Evolutionary conservation across 2,329 filamentous ascomycete species (phyloP).

Genomic region (Coleophoma crateriformis): DNA sequence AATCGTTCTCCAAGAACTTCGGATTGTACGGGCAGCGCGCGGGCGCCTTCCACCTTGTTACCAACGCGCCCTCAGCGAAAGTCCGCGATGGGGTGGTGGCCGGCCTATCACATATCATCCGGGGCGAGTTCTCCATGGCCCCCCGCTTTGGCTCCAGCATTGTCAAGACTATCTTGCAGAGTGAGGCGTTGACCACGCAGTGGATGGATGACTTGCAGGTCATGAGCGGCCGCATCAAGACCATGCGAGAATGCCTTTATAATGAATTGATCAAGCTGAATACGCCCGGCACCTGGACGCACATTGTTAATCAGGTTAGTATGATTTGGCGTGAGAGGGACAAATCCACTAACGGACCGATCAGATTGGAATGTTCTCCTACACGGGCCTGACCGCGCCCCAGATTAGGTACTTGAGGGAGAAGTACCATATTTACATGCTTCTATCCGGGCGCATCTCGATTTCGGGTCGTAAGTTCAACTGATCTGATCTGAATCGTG

Average conservation of each 20-base stretch:
- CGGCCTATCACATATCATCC: background rate
- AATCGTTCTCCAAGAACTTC: slow-evolving; percentile 35
- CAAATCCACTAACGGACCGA: background rate
- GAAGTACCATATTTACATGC: background rate
- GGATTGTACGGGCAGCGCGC: slow-evolving; percentile 30
- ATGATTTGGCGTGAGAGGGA: background rate
- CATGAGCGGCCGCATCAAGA: background rate
- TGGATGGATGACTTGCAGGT: background rate
- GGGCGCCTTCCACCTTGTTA: slow-evolving; percentile 25
- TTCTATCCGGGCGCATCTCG: background rate
- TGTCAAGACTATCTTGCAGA: background rate
- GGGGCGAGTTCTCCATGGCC: background rate
- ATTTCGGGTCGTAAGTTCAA: background rate
- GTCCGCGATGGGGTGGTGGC: background rate
- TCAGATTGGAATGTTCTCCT: background rate
- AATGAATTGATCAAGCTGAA: background rate
- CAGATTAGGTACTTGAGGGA: background rate
- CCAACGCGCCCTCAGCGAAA: slow-evolving; percentile 4
- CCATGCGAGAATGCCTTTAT: background rate
- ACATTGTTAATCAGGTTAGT: background rate
- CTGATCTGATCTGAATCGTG: background rate
- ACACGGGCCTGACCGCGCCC: background rate
- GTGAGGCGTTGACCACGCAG: background rate
- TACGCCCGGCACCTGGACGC: background rate
- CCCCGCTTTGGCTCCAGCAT: background rate